Percentiles rank a stretch among this genome's conserved stretches.
Evolutionary conservation across 768 basidiomycete genomes (phyloP).

Genomic region (Collybia nuda): DNA sequence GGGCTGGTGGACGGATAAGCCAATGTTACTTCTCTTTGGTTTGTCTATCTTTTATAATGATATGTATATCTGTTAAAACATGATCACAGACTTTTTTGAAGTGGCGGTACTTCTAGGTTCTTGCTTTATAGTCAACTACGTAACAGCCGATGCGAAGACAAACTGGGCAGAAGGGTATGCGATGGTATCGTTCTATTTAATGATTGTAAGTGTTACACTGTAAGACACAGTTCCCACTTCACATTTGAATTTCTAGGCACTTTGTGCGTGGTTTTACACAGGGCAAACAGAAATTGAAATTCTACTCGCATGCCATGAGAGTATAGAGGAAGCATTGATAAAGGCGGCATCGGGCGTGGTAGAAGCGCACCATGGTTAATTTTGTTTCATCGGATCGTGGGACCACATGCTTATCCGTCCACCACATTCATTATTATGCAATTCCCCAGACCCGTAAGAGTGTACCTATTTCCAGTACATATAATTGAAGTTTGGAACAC

Average conservation of each 20-base stretch:
- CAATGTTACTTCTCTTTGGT: slow-evolving; percentile 71
- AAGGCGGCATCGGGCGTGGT: slow-evolving; percentile 9
- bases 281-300: slow-evolving; percentile 51
- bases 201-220: slow-evolving; percentile 45
- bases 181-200: slow-evolving; percentile 65
- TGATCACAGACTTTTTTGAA: slow-evolving; percentile 61
- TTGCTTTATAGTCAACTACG: slow-evolving; percentile 78
- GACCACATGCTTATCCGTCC: too few species aligned
- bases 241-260: slow-evolving; percentile 36
- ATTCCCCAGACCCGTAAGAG: too few species aligned
- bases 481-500: too few species aligned
- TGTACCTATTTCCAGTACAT: too few species aligned
- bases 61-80: background rate
- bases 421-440: too few species aligned
- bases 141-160: slow-evolving; percentile 76
- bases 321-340: slow-evolving; percentile 34
- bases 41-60: slow-evolving; percentile 11
- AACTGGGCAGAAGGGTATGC: slow-evolving; percentile 76
- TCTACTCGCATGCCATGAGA: slow-evolving; percentile 39
- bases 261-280: slow-evolving; percentile 67
- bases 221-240: background rate
- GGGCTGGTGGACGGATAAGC: slow-evolving; percentile 65
- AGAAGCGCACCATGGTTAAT: background rate
- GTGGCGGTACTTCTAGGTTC: slow-evolving; percentile 63
- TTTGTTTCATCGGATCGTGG: too few species aligned